Evolutionary conservation across 1,284 basidiomycete species (phyloP).

Genomic region (Cryptococcus floricola): DNA sequence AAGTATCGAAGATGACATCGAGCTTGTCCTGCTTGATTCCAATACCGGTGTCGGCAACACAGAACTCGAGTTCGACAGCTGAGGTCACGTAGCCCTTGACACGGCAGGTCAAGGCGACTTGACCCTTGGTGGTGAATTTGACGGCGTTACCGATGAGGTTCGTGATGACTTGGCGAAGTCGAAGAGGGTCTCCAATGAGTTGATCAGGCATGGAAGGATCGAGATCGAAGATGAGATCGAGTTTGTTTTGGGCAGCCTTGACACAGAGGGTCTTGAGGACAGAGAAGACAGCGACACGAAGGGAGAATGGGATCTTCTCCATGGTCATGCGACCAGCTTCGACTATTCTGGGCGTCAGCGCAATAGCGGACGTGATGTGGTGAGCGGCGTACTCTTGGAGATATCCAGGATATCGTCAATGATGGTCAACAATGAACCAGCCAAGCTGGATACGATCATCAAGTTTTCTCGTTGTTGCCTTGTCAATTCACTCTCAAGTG

Average conservation of each 20-base stretch:
- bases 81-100: constrained; percentile 60
- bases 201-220: constrained; percentile 95
- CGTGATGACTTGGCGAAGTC: constrained; percentile 75
- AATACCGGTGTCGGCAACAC: constrained; percentile 96
- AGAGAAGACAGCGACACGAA: constrained; percentile 92
- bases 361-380: neutral
- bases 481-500: constrained; percentile 73
- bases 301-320: constrained; percentile 97
- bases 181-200: constrained; percentile 92
- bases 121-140: constrained; percentile 92
- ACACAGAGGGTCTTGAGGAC: constrained; percentile 98
- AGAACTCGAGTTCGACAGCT: constrained; percentile 91
- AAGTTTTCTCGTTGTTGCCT: constrained; percentile 93
- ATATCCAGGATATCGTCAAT: constrained; percentile 99
- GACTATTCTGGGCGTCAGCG: constrained; percentile 55
- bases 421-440: constrained; percentile 88
- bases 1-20: constrained; percentile 98
- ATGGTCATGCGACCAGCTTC: constrained; percentile 99
- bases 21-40: constrained; percentile 99
- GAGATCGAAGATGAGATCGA: constrained; percentile 95
- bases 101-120: constrained; percentile 84
- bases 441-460: constrained; percentile 91
- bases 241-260: constrained; percentile 93
- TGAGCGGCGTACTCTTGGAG: constrained; percentile 76
- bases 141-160: constrained; percentile 93